Evolutionary conservation across 139 green algal genomes (phyloP).

Genomic region (Dunaliella sp.): DNA sequence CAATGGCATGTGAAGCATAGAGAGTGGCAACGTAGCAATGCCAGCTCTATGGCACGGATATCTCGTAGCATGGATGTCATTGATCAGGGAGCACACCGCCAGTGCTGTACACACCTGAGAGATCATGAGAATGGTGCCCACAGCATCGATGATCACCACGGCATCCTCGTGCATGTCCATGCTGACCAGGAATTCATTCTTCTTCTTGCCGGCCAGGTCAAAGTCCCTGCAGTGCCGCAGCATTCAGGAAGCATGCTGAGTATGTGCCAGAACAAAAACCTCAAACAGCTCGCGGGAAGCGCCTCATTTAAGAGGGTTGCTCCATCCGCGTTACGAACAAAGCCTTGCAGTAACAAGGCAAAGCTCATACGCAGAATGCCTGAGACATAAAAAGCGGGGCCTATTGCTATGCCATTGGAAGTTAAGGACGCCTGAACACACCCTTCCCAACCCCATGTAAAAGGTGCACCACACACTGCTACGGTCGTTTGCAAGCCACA

Average conservation of each 20-base stretch:
- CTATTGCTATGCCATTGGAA: too few relatives aligned
- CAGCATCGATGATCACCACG: slow-evolving; percentile 28
- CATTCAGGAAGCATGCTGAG: too few relatives aligned
- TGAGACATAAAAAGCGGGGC: too few relatives aligned
- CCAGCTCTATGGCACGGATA: background rate
- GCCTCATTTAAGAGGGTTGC: too few relatives aligned
- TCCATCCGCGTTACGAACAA: too few relatives aligned
- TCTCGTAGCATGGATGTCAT: background rate
- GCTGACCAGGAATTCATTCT: slow-evolving; percentile 28
- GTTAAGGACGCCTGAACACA: background rate
- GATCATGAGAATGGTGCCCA: slow-evolving; percentile 30
- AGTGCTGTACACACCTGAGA: slow-evolving; percentile 11
- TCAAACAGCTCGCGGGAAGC: too few relatives aligned
- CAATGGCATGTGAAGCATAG: background rate
- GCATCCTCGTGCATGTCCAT: slow-evolving; percentile 37
- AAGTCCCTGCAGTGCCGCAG: slow-evolving; percentile 15
- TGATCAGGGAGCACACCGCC: background rate
- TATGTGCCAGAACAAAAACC: too few relatives aligned
- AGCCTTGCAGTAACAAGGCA: background rate
- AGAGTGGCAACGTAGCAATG: background rate
- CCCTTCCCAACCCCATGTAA: background rate
- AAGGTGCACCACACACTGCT: background rate
- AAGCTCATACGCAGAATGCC: background rate
- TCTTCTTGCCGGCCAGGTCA: slow-evolving; percentile 14
- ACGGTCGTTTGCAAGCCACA: background rate